Evolutionary conservation across 2,329 filamentous ascomycete species (phyloP), one percentile per base, ranked within the genome.

Genomic region (Cladophialophora psammophila): DNA sequence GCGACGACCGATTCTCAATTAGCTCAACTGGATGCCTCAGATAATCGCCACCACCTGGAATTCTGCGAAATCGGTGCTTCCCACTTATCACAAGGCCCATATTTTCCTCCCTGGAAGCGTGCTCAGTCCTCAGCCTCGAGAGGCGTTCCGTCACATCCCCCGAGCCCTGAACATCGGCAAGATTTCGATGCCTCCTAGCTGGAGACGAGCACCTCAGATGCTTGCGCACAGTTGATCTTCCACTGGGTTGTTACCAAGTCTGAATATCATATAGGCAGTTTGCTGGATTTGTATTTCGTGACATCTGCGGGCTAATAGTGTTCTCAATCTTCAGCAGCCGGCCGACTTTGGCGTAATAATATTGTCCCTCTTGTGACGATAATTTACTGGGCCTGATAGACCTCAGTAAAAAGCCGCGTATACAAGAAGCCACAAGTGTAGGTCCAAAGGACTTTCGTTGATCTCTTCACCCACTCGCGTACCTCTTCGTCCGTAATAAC

Each of bases 1-100:
- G 10, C 50, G 60, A 38, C 60, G 60, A 15, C 48, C 60, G n/a
- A 32, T 62, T 13, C 35, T 62, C 18, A 34, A 62, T 12, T 62
- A 62, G 15, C 32, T 13, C 26, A 53, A 20, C 18, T 62, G 60
- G 60, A 53, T 62, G 48, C 60, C 60, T 31, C 31, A 42, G 31
- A 62, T 62, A 12, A 18, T 62, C 15, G 26, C 45, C 20, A 53
- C 60, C 7, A 53, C 36, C 5, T 62, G 60, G 60, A 35, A 42
- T 31, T 54, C 60, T 8, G 60, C 48, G 8, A 26, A 54, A 53
- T 32, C 34, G 3, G 7, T 40, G 20, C 34, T 62, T 31, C 50
- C 60, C n/a, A 20, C 5, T 12, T 20, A 12, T 36, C 53, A n/a
- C 2, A 18, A 9, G 26, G 15, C 26, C 10, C n/a, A 38, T 62